Evolutionary conservation across 139 green algal genomes (phyloP), one percentile per base, ranked within the genome.

Genomic region (Pycnococcus provasolii): DNA sequence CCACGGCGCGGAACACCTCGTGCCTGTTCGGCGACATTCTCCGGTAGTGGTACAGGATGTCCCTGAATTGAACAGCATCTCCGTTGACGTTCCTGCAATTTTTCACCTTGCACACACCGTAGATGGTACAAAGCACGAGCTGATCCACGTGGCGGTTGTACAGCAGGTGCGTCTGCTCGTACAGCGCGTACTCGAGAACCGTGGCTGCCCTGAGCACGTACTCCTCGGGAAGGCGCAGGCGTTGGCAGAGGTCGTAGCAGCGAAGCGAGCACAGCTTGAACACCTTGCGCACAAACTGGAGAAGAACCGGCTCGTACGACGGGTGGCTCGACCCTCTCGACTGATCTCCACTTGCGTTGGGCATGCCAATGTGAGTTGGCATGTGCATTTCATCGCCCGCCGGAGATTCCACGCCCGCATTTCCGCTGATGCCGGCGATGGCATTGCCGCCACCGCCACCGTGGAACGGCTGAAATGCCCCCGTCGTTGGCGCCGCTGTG

Each of bases 61-160:
- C 82, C 39, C 82, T 82, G 79, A 96, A 96, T 39, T 57, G 40
- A 9, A 53, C 64, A 40, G 45, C 62, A 6, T 44, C 11, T 13
- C 44, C 15, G 26, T 57, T 15, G 3, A 4, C 7, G 1, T 15
- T 15, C n/a, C 9, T 4, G 45, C 4, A n/a, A 1, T 43, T 52
- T 44, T 58, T 71, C 9, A 94, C 88, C 75, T 95, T 96, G 85
- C 83, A 93, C 66, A 86, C 86, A 44, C 90, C 89, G 67, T 96
- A 96, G 50, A 96, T 70, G 7, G 80, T 73, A 40, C 72, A 87
- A 39, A 96, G 83, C 41, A 96, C 58, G 6, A 95, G 52, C 75
- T 95, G 88, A 74, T 96, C 90, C 42, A 95, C 46, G 77, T 96
- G 90, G 3, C 90, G 82, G 48, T 85, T 83, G 76, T 91, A 96